Base-by-base conservation (phyloP, 345 rosid species). In the Trapa bicornis region DNA sequence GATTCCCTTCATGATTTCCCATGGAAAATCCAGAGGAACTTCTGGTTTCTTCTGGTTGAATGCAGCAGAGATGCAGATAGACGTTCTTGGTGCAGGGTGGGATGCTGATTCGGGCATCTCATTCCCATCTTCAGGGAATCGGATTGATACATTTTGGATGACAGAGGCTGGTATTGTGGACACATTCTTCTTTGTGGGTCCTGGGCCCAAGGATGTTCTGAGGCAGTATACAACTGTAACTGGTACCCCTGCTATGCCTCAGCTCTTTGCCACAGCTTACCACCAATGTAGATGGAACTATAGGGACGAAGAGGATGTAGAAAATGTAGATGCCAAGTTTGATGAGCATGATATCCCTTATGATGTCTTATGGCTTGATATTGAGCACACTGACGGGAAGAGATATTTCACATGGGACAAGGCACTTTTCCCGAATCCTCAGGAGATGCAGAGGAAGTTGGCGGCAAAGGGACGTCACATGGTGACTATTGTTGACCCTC, bases 281-380 rank as follows among this genome's bases (percentile, higher is more conserved):
- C 99, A 95, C 69, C 99, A 95, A 64, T 89, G 94, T 72, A 86
- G 99, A 80, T 95, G 99, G 99, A 95, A 95, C 74, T 95, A 95
- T 67, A 87, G 92, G 76, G 98, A 95, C 67, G 99, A 95, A 75
- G 98, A 95, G 81, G 99, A 95, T 83, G 99, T 95, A 65, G 87
- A 84, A 72, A 80, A 91, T 73, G 99, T 95, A 67, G 98, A 95
- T 77, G 75, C 91, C 1, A 89, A 89, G 72, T 95, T 95, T 41
- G 99, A 95, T 76, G 99, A 95, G 75, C 85, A 91, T 37, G 96
- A 95, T 72, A 91, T 95, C 73, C 96, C 99, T 58, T 95, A 89
- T 58, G 99, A 91, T 77, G 97, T 95, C 77, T 79, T 95, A 38
- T 95, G 99, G 99, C 91, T 95, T 60, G 99, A 95, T 67, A 91